A percentile compares a stretch with the other conserved stretches of the same genome.
These are phyloP conservation scores for Rhodofomes roseus DNA, from an alignment of 1,284 basidiomycete species.

Conservation along the genomic window DNA sequence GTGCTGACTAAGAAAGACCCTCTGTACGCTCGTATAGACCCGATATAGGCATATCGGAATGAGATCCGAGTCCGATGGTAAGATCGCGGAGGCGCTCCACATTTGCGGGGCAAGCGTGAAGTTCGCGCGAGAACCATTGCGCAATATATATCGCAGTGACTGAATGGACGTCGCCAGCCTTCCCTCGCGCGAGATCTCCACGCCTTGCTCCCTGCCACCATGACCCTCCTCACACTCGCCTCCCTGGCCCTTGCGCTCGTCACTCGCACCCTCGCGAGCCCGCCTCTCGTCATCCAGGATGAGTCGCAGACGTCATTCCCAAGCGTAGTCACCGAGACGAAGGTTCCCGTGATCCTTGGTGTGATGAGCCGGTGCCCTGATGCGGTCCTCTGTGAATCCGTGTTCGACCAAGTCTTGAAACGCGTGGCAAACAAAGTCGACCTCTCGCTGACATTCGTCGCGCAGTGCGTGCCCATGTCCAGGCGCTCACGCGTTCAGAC, in stretches of 20 bases:
- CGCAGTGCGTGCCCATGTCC: slow-evolving; percentile 55
- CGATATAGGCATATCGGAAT: slow-evolving; percentile 1
- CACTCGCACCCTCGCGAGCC: neutral
- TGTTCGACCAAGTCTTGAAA: slow-evolving; percentile 72
- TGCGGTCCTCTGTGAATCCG: slow-evolving; percentile 71
- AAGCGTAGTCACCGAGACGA: slow-evolving; percentile 28
- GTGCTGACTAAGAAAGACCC: too few species aligned
- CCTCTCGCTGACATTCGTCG: slow-evolving; percentile 71
- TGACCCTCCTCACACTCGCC: slow-evolving; percentile 4
- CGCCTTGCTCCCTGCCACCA: slow-evolving; percentile 8
- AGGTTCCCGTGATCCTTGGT: slow-evolving; percentile 55
- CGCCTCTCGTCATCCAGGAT: slow-evolving; percentile 27
- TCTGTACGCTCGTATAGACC: too few species aligned
- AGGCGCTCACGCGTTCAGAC: too few species aligned
- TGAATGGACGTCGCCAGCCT: neutral
- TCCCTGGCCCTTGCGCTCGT: neutral
- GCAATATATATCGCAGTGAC: neutral
- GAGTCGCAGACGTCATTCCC: slow-evolving; percentile 16
- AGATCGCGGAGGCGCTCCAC: neutral
- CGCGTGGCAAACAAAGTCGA: slow-evolving; percentile 65
- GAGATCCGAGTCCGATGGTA: neutral
- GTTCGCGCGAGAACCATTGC: neutral
- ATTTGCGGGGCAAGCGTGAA: neutral
- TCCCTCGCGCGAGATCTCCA: neutral
- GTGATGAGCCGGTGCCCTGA: slow-evolving; percentile 82